These are phyloP conservation scores for Trichocladium antarcticum DNA, from an alignment of 495 filamentous ascomycete genomes.

Conservation along the genomic window DNA sequence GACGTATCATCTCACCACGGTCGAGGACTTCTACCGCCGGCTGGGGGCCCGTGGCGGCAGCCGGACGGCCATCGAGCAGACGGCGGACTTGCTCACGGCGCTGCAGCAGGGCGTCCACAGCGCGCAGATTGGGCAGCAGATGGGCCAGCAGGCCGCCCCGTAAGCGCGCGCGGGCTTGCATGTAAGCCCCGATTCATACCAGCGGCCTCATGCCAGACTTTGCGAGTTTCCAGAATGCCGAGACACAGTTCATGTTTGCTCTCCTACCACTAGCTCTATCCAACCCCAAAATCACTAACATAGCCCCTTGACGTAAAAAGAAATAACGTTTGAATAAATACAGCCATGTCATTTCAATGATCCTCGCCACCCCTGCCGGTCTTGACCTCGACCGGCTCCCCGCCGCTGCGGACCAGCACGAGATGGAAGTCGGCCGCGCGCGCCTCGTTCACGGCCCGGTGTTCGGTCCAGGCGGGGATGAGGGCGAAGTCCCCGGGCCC, in stretches of 20 bases:
- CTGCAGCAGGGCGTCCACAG: not conserved
- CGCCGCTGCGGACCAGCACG: slow-evolving; percentile 49
- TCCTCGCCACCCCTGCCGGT: slow-evolving; percentile 48
- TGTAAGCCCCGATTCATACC: no score
- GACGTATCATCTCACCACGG: slow-evolving; percentile 4
- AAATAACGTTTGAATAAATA: no score
- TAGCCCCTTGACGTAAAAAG: no score
- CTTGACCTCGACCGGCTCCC: slow-evolving; percentile 46
- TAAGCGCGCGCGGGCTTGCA: no score
- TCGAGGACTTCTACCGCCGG: slow-evolving; percentile 12
- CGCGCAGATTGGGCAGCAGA: not conserved
- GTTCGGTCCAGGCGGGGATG: slow-evolving; percentile 52
- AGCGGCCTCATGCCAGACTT: no score
- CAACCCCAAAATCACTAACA: no score
- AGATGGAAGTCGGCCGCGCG: slow-evolving; percentile 43
- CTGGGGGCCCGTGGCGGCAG: not conserved
- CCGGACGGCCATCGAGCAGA: slow-evolving; percentile 4
- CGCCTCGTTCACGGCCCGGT: slow-evolving; percentile 58
- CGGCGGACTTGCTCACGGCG: slow-evolving; percentile 9
- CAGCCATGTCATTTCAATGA: no score
- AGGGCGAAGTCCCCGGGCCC: slow-evolving; percentile 52
- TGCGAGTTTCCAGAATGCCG: no score
- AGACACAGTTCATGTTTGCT: no score
- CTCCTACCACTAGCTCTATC: no score
- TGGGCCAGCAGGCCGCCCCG: no score